Evolutionary conservation across 441 rosid species (phyloP), one percentile per base, ranked within the genome.

Genomic region (Pelargonium australe): DNA sequence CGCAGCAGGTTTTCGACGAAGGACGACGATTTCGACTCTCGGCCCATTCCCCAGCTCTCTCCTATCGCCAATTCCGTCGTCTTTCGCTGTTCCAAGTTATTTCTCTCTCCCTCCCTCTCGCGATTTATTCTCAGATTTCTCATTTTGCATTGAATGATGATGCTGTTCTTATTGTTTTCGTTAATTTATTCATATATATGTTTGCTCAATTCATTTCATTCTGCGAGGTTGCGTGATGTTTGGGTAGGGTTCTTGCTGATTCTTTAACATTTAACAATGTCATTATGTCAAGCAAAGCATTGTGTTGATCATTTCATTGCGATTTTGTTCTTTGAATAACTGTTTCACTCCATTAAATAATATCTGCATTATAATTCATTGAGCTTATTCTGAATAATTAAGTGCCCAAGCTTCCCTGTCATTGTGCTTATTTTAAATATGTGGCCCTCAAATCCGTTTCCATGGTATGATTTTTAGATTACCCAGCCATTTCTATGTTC

Each of bases 51-150:
- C 68, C 92, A 86, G 80, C 91, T 90, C 75, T 90, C 96, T 34
- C 67, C 83, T 53, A 80, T 89, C 76, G 94, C 96, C 64, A 92
- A 92, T 73, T 86, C 95, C 74, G 96, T 92, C 78, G 95, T 90
- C 79, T 74, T 83, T 58, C 95, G 96, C 76, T 90, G 94, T 78
- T 86, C 96, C 81, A 85, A 79, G 98, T 89, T 82, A 76, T 45
- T 41, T 23, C 72, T 77, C 57, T 17, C 7, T 16, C 47, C 67
- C 65, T 63, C 16, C 45, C 31, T 13, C 70, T 51, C 7, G 41
- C 5, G 11, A 28, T 20, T 6, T 2, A 68, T 17, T 16, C 9
- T 25, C 19, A 10, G 65, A 8, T 11, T 62, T 47, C 1, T 58
- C 25, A 45, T 31, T 9, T 43, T 43, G 44, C 8, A 17, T 45